phyloP scores from a whole-genome alignment of 805 yeast species.

The Starmera dryadoides region DNA sequence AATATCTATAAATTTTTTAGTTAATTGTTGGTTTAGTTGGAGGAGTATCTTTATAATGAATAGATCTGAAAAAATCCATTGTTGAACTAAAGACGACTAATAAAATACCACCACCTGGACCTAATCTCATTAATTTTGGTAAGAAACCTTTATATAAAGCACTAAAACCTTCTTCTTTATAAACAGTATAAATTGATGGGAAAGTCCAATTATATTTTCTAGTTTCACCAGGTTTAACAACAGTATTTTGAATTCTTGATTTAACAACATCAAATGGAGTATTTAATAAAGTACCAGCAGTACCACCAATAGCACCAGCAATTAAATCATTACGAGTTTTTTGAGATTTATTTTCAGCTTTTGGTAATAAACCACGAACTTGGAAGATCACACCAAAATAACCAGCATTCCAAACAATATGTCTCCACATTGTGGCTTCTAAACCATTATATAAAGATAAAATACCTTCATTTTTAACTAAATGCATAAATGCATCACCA shows the following conservation, averaged over 20 bases:
- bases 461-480: constrained; percentile 68
- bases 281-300: constrained; percentile 89
- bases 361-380: constrained; percentile 72
- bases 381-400: constrained; percentile 94
- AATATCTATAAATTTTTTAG: no score
- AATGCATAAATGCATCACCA: constrained; percentile 69
- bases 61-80: constrained; percentile 82
- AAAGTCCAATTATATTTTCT: constrained; percentile 90
- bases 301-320: constrained; percentile 96
- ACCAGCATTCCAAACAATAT: constrained; percentile 94
- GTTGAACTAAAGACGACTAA: constrained; percentile 93
- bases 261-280: constrained; percentile 98
- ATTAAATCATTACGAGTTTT: constrained; percentile 81
- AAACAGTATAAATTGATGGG: constrained; percentile 69
- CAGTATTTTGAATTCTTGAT: constrained; percentile 84
- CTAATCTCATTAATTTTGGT: constrained; percentile 94
- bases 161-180: constrained; percentile 83
- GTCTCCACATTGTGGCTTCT: constrained; percentile 98
- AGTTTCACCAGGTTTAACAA: constrained; percentile 58
- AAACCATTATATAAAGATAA: constrained; percentile 88
- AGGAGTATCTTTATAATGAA: constrained; percentile 19
- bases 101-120: constrained; percentile 99
- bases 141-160: constrained; percentile 94
- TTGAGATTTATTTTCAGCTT: constrained; percentile 60
- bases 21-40: no score